Evolutionary conservation across 495 filamentous ascomycete species (phyloP), one percentile per base, ranked within the genome.

Genomic region (Baudoinia panamericana): DNA sequence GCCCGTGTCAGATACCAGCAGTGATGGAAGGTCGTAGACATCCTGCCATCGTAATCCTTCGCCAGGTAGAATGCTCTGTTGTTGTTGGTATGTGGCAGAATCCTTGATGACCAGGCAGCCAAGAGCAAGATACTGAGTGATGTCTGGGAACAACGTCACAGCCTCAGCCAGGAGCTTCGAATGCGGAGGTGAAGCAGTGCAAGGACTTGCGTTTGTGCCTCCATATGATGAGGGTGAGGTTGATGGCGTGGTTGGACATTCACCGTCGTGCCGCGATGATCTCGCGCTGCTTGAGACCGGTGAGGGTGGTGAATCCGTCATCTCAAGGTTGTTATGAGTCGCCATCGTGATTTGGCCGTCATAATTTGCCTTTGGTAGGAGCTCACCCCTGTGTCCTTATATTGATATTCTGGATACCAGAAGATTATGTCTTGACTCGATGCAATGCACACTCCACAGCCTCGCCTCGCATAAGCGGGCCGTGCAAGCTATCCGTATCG

Each of bases 71-170:
- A 20, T 21, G 6, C 11, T n/a, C n/a, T n/a, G n/a, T n/a, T n/a
- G n/a, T 34, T 8, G 36, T 28, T 18, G 11, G 5, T 17, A 30
- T 18, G 6, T 4, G 22, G 15, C 11, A 39, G 9, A 30, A 8
- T 27, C 36, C 11, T 39, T 15, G 5, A 41, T 6, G 13, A 11
- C 8, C 17, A 41, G 8, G 18, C 39, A 41, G 20, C 39, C 39
- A 5, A 41, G 39, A 5, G 39, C 26, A 2, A 46, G 30, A 36
- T 41, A 46, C 19, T 46, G 34, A 8, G 16, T 28, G 25, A 46
- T 21, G 22, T 46, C 30, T 6, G 35, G 16, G 25, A 39, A 32
- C 34, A 45, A 39, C 1, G 9, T 16, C 6, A 23, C 18, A 5
- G 42, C 42, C 12, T 45, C 34, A 15, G 31, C 13, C 10, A 19